These are phyloP conservation scores for Paracorniculantispora psalliotae DNA, from an alignment of 2,329 filamentous ascomycete genomes.

Conservation along the genomic window DNA sequence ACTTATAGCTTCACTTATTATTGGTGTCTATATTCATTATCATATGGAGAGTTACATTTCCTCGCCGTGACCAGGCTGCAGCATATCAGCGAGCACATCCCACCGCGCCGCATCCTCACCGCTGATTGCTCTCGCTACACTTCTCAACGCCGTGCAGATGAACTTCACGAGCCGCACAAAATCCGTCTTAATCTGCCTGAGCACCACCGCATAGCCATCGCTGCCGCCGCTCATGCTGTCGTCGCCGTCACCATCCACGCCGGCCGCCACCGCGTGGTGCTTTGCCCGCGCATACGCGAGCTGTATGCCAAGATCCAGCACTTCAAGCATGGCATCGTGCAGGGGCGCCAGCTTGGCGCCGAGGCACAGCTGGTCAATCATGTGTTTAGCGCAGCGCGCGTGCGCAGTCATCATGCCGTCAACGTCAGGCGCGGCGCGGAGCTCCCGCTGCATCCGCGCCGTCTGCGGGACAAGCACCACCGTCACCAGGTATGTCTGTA, in stretches of 20 bases:
- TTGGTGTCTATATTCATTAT: too few relatives aligned
- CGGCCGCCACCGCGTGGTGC: slow-evolving; percentile 22
- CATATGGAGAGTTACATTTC: background rate
- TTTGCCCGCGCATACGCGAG: slow-evolving; percentile 49
- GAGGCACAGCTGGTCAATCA: slow-evolving; percentile 62
- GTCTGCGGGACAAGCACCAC: slow-evolving; percentile 59
- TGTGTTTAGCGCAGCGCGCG: slow-evolving; percentile 49
- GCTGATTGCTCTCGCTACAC: slow-evolving; percentile 63
- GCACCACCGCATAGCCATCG: slow-evolving; percentile 40
- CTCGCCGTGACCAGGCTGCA: slow-evolving; percentile 41
- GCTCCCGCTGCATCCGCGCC: slow-evolving; percentile 44
- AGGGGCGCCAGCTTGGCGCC: slow-evolving; percentile 62
- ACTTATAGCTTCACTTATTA: too few relatives aligned
- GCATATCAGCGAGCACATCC: slow-evolving; percentile 69
- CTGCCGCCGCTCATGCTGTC: slow-evolving; percentile 23
- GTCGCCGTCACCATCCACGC: slow-evolving; percentile 33
- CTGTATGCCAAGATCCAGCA: slow-evolving; percentile 65
- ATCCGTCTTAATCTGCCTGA: slow-evolving; percentile 51
- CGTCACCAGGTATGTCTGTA: slow-evolving; percentile 67
- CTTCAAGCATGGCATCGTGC: slow-evolving; percentile 59
- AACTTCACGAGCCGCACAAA: slow-evolving; percentile 61
- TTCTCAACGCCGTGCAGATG: slow-evolving; percentile 62
- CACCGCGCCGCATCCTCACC: slow-evolving; percentile 53
- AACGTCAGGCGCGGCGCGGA: slow-evolving; percentile 60
- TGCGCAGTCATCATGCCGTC: slow-evolving; percentile 71